Evolutionary conservation across 495 filamentous ascomycete genomes (phyloP).

Genomic region (Pyrenula massariospora): DNA sequence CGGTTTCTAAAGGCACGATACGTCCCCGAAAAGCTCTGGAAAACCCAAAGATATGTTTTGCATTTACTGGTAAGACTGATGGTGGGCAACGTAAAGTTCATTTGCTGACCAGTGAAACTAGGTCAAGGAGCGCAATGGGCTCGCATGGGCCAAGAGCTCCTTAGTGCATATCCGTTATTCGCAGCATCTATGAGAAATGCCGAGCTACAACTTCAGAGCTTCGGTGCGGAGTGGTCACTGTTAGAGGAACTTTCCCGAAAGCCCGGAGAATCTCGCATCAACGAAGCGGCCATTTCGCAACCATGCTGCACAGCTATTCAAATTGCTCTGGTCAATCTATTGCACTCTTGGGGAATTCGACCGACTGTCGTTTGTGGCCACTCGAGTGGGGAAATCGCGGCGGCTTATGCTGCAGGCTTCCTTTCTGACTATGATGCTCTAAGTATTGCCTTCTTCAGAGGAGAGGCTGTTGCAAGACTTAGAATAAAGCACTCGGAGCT

Average conservation of each 20-base stretch:
- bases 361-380: constrained; percentile 12
- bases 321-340: constrained; percentile 13
- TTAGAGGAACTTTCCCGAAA: constrained; percentile 6
- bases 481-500: constrained; percentile 4
- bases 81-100: not conserved
- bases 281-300: constrained; percentile 12
- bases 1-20: not conserved
- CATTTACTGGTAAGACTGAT: not conserved
- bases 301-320: constrained; percentile 17
- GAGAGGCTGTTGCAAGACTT: constrained; percentile 14
- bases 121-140: constrained; percentile 8
- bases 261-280: constrained; percentile 9
- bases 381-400: constrained; percentile 16
- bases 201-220: not conserved
- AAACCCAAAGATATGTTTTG: not conserved
- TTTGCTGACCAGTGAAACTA: not conserved
- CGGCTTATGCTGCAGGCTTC: constrained; percentile 23
- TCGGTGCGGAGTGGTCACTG: constrained; percentile 7
- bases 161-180: not conserved
- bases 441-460: constrained; percentile 38
- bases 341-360: constrained; percentile 7
- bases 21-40: not conserved
- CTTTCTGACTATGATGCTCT: constrained; percentile 28
- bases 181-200: not conserved
- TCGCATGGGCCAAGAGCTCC: constrained; percentile 3